Base-by-base conservation (phyloP, 2,329 filamentous ascomycete species). In the Aspergillus texensis region DNA sequence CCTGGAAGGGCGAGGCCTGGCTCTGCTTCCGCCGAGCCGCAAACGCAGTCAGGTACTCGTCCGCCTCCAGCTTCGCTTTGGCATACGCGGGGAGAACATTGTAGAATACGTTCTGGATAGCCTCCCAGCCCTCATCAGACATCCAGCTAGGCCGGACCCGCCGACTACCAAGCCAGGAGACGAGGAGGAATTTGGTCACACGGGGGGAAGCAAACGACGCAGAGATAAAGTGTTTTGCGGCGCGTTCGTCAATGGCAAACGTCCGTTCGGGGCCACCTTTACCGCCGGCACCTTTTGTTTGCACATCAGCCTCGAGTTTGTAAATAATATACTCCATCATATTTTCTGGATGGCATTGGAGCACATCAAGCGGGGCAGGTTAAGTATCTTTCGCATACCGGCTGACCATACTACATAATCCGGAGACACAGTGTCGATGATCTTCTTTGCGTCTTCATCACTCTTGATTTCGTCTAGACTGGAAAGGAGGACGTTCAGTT, bases 381-480 rank as follows among this genome's bases (percentile, higher is more conserved):
- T 56, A 57, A 59, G 45, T 39, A 32, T n/a, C 14, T 52, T 16
- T 28, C 48, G 28, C 73, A 58, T 76, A 81, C 80, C 80, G 48
- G 81, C 81, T 34, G 78, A 77, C 79, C 79, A 83, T 57, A 83
- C 77, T 8, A 83, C 78, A 67, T 80, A 82, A 64, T 82, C 77
- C 2, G 81, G 81, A 21, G 72, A 72, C 11, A 77, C 75, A 24
- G 71, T 67, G 39, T 80, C 75, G 45, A 94, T 75, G 62, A 94
- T 84, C 43, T 78, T 80, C 68, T 85, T 81, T 1, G 91, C 91
- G 66, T 90, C 85, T 0, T 79, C 80, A 57, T 88, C 83, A 59
- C 80, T 86, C 75, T 86, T 88, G 46, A 94, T 83, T 21, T 92
- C 90, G 60, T 92, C 90, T 24, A 94, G 79, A 72, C 88, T 92